Base-by-base conservation (phyloP, 1,284 basidiomycete genomes). In the Pseudozyma tsukubaensis region DNA sequence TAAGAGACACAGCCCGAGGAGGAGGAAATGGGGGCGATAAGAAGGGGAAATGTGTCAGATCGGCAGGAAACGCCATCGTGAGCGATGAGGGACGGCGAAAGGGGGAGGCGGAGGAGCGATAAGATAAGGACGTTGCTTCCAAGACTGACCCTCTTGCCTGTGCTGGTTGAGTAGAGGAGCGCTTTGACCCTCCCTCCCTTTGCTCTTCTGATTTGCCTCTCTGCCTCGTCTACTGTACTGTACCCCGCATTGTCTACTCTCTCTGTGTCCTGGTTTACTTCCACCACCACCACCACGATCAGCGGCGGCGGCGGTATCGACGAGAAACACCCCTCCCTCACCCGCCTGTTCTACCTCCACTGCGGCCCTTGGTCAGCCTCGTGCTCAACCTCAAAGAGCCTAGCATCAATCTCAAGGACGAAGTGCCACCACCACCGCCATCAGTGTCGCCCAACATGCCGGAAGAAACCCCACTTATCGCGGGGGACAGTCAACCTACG, bases 121-220 rank as follows among this genome's bases (percentile, higher is more conserved):
- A 53, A 53, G 51, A 53, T 53, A 53, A 53, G 51, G 24, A 16
- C 16, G 7, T 18, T 19, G 35, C 34, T 29, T 7, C 12, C 4
- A 39, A 12, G 21, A 13, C 35, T 8, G 19, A 10, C 36, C 11
- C 24, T 32, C 50, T 40, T 42, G 19, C 12, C n/a, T 13, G 13
- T 3, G 39, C 2, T n/a, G 12, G n/a, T n/a, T n/a, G n/a, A n/a
- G n/a, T n/a, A n/a, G n/a, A 29, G 24, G 24, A 29, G 24, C 24
- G 3, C 24, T 29, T 29, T 29, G 24, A 29, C 24, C 24, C 6
- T 29, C 6, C 24, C 24, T n/a, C n/a, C 24, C 6, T 6, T 29
- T 29, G 3, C 24, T 6, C 24, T 29, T 29, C 24, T 29, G 3
- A 6, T 29, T 29, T 29, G 24, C 24, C 24, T 29, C 24, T 29